Base-by-base conservation (phyloP, 768 basidiomycete species). In the Tremella yokohamensis region DNA sequence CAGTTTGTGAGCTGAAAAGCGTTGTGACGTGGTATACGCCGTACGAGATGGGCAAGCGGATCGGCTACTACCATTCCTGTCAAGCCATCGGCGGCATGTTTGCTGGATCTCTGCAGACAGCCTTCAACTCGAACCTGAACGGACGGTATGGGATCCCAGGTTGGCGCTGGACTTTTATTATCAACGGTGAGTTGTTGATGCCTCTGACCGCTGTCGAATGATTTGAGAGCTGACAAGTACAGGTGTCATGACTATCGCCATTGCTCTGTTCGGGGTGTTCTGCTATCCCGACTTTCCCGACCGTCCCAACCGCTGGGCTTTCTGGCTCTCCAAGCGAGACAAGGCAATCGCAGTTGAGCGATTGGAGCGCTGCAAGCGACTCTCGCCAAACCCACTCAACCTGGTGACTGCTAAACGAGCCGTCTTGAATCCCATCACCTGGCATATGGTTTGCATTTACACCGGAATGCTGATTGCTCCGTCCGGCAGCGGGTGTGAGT, bases 51-150 rank as follows among this genome's bases (percentile, higher is more conserved):
- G 70, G 69, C 13, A 56, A 65, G 20, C 51, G 70, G 6, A 69
- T 72, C 29, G 66, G 66, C 3, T 69, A 70, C 56, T 75, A 75
- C 50, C 73, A 75, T 34, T 52, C 57, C 24, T 69, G 68, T 50
- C 72, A 68, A 40, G 54, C 67, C 16, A 49, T 49, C 20, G 48
- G 55, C 26, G 60, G 56, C 19, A 58, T 80, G 79, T 75, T 80
- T 52, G 78, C 78, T 34, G 80, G 80, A 15, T 79, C 79, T 19
- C 64, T 81, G 18, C 79, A 80, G 58, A 76, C 79, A 1, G 73
- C 70, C 3, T 79, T 79, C 0, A 79, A 80, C 53, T 77, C 68
- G 19, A 77, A 73, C 8, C 55, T 81, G 57, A 77, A 80, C 50
- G 78, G 76, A 13, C 67, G 66, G 0, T 54, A 73, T 56, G 80